Conservation (phyloP, 2,329 filamentous ascomycete genomes). For the Sporothrix dimorphospora region DNA sequence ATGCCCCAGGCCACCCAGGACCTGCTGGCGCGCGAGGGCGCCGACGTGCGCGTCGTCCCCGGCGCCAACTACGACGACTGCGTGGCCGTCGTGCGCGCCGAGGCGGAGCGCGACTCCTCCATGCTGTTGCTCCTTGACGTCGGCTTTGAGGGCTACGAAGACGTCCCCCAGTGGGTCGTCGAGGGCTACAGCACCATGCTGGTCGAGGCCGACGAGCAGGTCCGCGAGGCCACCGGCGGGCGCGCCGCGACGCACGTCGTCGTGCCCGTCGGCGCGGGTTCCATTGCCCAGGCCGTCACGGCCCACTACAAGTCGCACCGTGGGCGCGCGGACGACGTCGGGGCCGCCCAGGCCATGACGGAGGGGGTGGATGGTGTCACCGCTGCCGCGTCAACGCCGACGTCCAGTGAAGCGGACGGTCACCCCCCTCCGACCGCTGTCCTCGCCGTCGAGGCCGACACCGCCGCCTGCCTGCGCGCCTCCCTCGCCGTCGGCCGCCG, state of each 20-base stretch:
- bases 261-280: conserved; percentile 72
- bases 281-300: conserved; percentile 70
- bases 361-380: background rate
- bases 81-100: conserved; percentile 60
- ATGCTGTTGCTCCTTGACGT: conserved; percentile 68
- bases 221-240: conserved; percentile 20
- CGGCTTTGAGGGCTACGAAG: conserved; percentile 66
- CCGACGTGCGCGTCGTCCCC: conserved; percentile 54
- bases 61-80: conserved; percentile 67
- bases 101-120: conserved; percentile 44
- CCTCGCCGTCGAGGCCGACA: conserved; percentile 71
- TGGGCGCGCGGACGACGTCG: background rate
- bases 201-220: conserved; percentile 66
- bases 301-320: conserved; percentile 53
- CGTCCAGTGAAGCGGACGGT: too few relatives aligned
- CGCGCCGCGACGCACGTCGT: conserved; percentile 50
- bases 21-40: conserved; percentile 65
- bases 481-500: conserved; percentile 55
- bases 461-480: conserved; percentile 60
- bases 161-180: conserved; percentile 73
- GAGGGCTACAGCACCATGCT: conserved; percentile 78
- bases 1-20: conserved; percentile 58
- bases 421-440: too few relatives aligned
- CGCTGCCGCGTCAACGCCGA: too few relatives aligned
- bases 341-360: background rate